Evolutionary conservation across 352 stramenopile species (phyloP), one percentile per base, ranked within the genome.

Genomic region (Pilasporangium apinafurcum): DNA sequence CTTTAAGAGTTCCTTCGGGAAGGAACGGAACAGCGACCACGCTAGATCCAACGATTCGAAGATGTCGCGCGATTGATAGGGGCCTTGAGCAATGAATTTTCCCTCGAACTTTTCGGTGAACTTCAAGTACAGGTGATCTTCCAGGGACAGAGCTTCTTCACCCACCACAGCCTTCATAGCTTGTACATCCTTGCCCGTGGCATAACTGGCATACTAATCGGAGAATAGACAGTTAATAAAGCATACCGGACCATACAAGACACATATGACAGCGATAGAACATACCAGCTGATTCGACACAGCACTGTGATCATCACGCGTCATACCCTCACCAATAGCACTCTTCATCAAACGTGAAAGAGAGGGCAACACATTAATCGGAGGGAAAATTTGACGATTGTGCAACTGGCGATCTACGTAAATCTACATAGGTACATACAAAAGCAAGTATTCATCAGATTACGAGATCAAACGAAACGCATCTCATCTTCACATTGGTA

Each of bases 111-210:
- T 97, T 61, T 99, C 95, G 37, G 97, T 96, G 72, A 99, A 99
- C 70, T 97, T 97, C 21, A 99, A 77, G 83, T 98, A 99, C 37
- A 98, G 69, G 64, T 99, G 95, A 80, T 99, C 96, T 75, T 99
- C 97, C 57, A 98, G 92, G 40, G 93, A 98, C 36, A 99, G 80
- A 20, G 96, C 96, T 76, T 99, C 97, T 74, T 99, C 96, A 70
- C 97, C 97, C 39, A 99, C 97, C 60, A 99, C 97, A 39, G 97
- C 96, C 82, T 99, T 99, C 97, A 99, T 99, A 49, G 97, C 96
- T 73, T 98, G 86, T 31, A 99, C 97, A 77, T 99, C 97, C 86
- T 99, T 99, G 48, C 78, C 79, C 7, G 78, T 88, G 31, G 78
- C 76, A 48, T 92, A 92, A 74, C 79, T 90, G 25, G 79, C 78